These are phyloP conservation scores for Aspergillus texensis DNA, from an alignment of 2,329 filamentous ascomycete genomes.

Conservation along the genomic window DNA sequence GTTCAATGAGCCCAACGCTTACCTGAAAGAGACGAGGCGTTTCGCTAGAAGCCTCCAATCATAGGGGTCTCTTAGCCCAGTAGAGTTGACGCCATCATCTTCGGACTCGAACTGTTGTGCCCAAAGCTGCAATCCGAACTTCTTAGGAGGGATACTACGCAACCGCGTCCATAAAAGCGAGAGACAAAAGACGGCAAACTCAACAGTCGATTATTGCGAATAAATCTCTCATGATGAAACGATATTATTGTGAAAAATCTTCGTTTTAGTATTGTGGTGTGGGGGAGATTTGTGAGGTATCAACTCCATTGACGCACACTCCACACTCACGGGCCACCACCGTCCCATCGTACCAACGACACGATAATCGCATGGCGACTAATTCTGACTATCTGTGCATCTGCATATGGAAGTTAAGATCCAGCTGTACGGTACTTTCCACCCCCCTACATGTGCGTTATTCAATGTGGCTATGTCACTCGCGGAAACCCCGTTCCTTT, in stretches of 20 bases:
- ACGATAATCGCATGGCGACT: constrained; percentile 1
- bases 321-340: constrained; percentile 4
- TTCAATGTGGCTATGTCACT: constrained; percentile 18
- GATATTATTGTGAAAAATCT: constrained; percentile 9
- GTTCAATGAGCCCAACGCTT: background rate
- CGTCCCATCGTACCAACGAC: constrained; percentile 6
- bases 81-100: background rate
- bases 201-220: constrained; percentile 12
- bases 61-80: background rate
- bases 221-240: constrained; percentile 9
- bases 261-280: background rate
- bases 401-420: constrained; percentile 8
- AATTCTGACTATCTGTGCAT: constrained; percentile 5
- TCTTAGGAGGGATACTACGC: background rate
- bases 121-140: background rate
- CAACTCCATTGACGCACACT: constrained; percentile 8
- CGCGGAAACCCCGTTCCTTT: background rate
- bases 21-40: background rate
- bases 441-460: constrained; percentile 24
- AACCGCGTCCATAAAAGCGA: background rate
- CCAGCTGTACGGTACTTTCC: constrained; percentile 17
- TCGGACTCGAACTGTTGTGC: background rate
- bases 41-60: background rate
- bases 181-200: background rate
- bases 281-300: constrained; percentile 16